These are phyloP conservation scores for Claviceps monticola DNA, from an alignment of 2,329 filamentous ascomycete species.

Conservation along the genomic window DNA sequence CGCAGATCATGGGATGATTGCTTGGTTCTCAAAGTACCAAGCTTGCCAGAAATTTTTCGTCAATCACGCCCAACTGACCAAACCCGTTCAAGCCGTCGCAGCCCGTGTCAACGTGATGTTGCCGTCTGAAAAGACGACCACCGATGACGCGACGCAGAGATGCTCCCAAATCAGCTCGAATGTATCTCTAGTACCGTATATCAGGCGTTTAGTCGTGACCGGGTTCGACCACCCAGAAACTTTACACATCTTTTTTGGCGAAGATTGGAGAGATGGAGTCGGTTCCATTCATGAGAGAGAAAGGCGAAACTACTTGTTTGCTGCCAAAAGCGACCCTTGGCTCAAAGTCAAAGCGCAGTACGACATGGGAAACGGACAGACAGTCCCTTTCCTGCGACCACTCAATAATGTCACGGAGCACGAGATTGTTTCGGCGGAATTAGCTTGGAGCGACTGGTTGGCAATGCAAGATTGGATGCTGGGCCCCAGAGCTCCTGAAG, in stretches of 20 bases:
- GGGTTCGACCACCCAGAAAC: slow-evolving; percentile 78
- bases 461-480: slow-evolving; percentile 99
- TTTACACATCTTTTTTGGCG: slow-evolving; percentile 94
- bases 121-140: slow-evolving; percentile 58
- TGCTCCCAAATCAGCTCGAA: slow-evolving; percentile 6
- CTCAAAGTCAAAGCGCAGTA: slow-evolving; percentile 79
- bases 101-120: slow-evolving; percentile 85
- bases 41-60: slow-evolving; percentile 85
- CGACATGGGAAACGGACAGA: slow-evolving; percentile 73
- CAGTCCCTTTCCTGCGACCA: slow-evolving; percentile 74
- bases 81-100: slow-evolving; percentile 72
- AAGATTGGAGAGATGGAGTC: slow-evolving; percentile 72
- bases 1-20: slow-evolving; percentile 62
- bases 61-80: slow-evolving; percentile 75
- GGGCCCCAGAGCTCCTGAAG: slow-evolving; percentile 58
- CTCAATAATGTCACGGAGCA: slow-evolving; percentile 61
- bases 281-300: slow-evolving; percentile 78
- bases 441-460: slow-evolving; percentile 85
- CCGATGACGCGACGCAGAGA: slow-evolving; percentile 9
- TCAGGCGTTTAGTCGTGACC: slow-evolving; percentile 79
- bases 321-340: slow-evolving; percentile 87
- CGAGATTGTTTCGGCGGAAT: slow-evolving; percentile 73
- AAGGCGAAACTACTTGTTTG: slow-evolving; percentile 86
- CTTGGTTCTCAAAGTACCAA: slow-evolving; percentile 86
- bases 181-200: slow-evolving; percentile 58